Conservation (phyloP, 2,329 filamentous ascomycete genomes). For the Nannizziopsis arthrosporioides region DNA sequence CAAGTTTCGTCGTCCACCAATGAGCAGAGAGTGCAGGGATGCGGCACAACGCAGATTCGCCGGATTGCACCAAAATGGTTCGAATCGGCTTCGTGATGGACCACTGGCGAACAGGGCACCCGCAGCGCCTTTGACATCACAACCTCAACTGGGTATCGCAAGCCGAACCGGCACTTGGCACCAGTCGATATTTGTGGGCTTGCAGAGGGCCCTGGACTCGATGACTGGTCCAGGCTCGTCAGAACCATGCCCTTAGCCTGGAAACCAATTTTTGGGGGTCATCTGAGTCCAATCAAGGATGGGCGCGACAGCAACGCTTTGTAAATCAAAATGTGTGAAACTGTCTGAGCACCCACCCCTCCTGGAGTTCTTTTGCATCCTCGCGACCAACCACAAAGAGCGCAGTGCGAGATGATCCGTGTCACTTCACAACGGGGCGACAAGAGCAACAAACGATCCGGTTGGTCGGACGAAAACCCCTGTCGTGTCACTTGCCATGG, state of each 20-base stretch:
- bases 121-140: slow-evolving; percentile 4
- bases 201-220: background rate
- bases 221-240: background rate
- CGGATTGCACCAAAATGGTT: no score
- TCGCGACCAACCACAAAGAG: background rate
- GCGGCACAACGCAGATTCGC: no score
- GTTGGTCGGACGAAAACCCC: background rate
- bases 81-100: no score
- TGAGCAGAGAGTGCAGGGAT: no score
- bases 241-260: background rate
- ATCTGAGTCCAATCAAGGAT: slow-evolving; percentile 4
- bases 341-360: background rate
- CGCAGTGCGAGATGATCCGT: background rate
- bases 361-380: background rate
- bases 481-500: background rate
- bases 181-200: background rate
- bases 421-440: slow-evolving; percentile 2
- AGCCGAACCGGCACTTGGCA: background rate
- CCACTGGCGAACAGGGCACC: background rate
- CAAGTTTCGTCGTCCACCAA: no score
- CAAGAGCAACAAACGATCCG: background rate
- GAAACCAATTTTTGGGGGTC: background rate
- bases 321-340: background rate
- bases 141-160: background rate
- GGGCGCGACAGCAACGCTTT: background rate